Evolutionary conservation across 2,329 filamentous ascomycete species (phyloP).

Genomic region (Mariannaea sp.): DNA sequence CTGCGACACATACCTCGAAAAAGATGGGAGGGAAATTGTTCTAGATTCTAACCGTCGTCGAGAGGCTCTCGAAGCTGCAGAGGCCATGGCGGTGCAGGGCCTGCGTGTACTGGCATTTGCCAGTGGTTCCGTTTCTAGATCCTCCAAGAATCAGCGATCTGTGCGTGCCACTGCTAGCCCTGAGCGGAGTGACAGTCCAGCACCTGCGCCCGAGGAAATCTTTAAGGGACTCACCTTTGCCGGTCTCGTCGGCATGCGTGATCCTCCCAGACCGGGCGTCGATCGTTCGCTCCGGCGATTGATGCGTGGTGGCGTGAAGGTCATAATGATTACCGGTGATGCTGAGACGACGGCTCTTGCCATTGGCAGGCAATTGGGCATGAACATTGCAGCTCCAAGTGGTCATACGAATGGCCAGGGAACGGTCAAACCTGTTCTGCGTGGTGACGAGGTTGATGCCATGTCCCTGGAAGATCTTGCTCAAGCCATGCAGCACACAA

Average conservation of each 20-base stretch:
- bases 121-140: constrained; percentile 70
- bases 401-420: constrained; percentile 59
- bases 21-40: constrained; percentile 83
- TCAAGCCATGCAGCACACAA: constrained; percentile 83
- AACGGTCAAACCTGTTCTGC: constrained; percentile 73
- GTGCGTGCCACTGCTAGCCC: constrained; percentile 58
- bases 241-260: constrained; percentile 94
- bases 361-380: constrained; percentile 93
- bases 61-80: constrained; percentile 78
- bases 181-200: constrained; percentile 46
- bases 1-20: constrained; percentile 89
- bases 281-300: constrained; percentile 85
- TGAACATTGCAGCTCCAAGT: constrained; percentile 70
- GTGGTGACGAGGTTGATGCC: constrained; percentile 88
- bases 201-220: constrained; percentile 66
- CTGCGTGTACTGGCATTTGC: constrained; percentile 92
- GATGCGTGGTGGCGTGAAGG: constrained; percentile 92
- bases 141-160: constrained; percentile 47
- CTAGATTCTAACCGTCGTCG: constrained; percentile 77
- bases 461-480: constrained; percentile 88
- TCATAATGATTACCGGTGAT: constrained; percentile 99
- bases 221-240: constrained; percentile 88
- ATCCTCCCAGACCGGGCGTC: constrained; percentile 89
- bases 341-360: constrained; percentile 93
- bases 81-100: constrained; percentile 85